Percentiles rank a stretch among this genome's conserved stretches.
Evolutionary conservation across 2,329 filamentous ascomycete species (phyloP).

Genomic region (Diaporthe sp.): DNA sequence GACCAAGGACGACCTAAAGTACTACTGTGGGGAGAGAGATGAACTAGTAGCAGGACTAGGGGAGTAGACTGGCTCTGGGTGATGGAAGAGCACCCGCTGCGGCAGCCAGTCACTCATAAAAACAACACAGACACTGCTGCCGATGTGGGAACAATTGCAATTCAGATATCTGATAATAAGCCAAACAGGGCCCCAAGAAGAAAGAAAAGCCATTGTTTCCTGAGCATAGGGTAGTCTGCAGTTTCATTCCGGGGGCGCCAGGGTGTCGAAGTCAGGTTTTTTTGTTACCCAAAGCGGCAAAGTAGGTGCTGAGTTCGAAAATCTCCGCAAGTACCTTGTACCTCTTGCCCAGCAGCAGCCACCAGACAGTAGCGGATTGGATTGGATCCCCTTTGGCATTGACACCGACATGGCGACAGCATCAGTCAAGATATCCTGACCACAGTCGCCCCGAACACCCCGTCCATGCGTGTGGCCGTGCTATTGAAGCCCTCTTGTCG

Average conservation of each 20-base stretch:
- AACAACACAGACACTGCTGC: neutral
- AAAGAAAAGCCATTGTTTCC: constrained; percentile 1
- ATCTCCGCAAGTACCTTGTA: constrained; percentile 34
- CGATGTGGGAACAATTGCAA: neutral
- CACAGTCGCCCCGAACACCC: constrained; percentile 28
- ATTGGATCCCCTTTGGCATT: constrained; percentile 34
- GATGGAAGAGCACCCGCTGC: neutral
- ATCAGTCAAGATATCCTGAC: constrained; percentile 33
- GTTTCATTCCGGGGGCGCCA: constrained; percentile 5
- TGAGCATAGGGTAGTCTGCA: constrained; percentile 7
- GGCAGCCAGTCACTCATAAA: constrained; percentile 1
- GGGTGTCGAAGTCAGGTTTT: constrained; percentile 35
- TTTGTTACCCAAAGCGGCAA: constrained; percentile 36
- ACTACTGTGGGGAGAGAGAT: neutral
- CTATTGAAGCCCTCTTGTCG: constrained; percentile 19
- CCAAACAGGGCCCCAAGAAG: neutral
- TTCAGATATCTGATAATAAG: neutral
- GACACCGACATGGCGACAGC: constrained; percentile 35
- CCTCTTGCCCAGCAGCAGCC: constrained; percentile 26
- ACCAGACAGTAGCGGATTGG: constrained; percentile 31
- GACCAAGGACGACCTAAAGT: neutral
- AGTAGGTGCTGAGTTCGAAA: constrained; percentile 30
- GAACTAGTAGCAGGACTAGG: neutral
- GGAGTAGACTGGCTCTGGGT: neutral
- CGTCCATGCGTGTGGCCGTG: constrained; percentile 18